phyloP scores from a whole-genome alignment of 257 asterid genomes.

The Solanum clarkiae region DNA sequence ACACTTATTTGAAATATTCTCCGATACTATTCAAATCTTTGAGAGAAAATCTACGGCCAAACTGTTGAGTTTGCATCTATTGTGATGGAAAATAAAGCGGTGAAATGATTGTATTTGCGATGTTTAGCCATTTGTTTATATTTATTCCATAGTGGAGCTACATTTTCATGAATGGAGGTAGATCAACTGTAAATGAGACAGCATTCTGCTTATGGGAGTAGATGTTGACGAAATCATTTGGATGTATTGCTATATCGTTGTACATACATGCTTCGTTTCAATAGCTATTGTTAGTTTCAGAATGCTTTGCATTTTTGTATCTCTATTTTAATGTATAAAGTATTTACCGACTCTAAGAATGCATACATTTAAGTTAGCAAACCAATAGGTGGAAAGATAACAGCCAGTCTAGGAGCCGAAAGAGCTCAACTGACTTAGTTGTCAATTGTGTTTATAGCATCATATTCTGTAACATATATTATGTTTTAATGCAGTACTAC shows the following conservation, averaged over 20 bases:
- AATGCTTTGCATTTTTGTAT: not conserved
- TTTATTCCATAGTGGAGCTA: not conserved
- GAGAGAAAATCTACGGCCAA: not conserved
- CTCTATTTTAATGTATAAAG: not conserved
- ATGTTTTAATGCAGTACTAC: constrained; percentile 43
- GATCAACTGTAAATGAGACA: not conserved
- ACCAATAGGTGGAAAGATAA: not conserved
- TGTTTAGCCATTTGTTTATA: not conserved
- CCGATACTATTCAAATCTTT: not conserved
- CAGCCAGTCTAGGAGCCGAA: not conserved
- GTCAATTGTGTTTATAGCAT: not conserved
- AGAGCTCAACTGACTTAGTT: not conserved
- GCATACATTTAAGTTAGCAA: not conserved
- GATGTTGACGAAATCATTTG: not conserved
- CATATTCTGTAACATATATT: not conserved
- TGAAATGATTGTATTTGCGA: not conserved
- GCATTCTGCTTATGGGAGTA: not conserved
- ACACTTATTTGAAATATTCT: not conserved
- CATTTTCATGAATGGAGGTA: not conserved
- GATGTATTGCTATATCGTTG: not conserved
- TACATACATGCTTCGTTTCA: not conserved
- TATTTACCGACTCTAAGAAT: not conserved
- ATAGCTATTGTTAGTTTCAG: not conserved
- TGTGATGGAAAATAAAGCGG: not conserved
- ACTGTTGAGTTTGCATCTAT: not conserved